Conservation (phyloP, 441 rosid genomes). For the Croton setiger region DNA sequence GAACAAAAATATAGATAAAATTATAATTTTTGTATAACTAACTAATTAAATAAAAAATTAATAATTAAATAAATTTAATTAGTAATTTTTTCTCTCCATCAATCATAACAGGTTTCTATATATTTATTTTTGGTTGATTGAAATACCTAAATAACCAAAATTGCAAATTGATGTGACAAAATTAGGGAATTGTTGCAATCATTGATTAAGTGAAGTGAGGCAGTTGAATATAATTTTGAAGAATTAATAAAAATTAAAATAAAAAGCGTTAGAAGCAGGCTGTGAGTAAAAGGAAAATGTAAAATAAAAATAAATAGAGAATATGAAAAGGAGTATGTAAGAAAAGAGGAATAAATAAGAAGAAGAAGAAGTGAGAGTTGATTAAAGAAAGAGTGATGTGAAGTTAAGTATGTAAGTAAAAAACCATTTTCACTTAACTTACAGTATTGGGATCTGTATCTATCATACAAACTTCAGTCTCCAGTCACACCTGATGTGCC, state of each 20-base stretch:
- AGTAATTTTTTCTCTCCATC: too few species aligned
- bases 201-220: neutral
- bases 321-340: neutral
- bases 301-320: too few species aligned
- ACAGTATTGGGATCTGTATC: neutral
- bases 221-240: too few species aligned
- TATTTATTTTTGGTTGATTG: too few species aligned
- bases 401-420: neutral
- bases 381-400: neutral
- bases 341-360: neutral
- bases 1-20: too few species aligned
- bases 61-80: too few species aligned
- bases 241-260: too few species aligned
- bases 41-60: too few species aligned
- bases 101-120: too few species aligned
- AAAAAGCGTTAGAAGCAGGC: neutral
- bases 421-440: neutral
- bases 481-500: constrained; percentile 2
- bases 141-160: neutral
- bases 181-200: constrained; percentile 6
- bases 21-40: too few species aligned
- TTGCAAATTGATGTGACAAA: neutral
- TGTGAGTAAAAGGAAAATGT: neutral
- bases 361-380: neutral
- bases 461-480: neutral